Conservation (phyloP, 2,329 filamentous ascomycete species). For the Talaromyces rugulosus region DNA sequence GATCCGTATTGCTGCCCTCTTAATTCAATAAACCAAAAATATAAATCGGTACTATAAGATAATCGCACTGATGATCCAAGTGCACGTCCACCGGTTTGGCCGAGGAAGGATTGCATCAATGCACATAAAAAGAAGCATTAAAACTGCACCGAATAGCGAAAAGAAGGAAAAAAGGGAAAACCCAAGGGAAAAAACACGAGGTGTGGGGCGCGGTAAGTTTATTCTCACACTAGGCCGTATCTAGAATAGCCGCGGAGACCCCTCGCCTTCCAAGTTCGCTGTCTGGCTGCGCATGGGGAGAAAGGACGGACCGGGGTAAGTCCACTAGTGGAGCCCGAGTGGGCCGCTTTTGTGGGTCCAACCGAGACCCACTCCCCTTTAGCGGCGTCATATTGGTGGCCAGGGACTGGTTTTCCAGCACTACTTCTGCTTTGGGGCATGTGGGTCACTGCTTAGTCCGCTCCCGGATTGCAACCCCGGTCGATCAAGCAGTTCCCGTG, state of each 20-base stretch:
- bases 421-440: background rate
- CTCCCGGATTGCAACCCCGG: background rate
- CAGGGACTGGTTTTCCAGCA: background rate
- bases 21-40: background rate
- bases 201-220: background rate
- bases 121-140: background rate
- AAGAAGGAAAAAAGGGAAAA: background rate
- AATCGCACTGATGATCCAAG: background rate
- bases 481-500: background rate
- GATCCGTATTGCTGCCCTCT: no score
- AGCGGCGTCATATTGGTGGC: background rate
- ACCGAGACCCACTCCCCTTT: no score
- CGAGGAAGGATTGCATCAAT: background rate
- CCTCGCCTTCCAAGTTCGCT: background rate
- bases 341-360: background rate
- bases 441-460: background rate
- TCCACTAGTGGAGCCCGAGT: background rate
- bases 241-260: background rate
- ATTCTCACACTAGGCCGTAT: background rate
- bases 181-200: background rate
- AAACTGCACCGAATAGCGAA: background rate
- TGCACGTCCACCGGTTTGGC: background rate
- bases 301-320: background rate
- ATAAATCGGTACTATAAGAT: background rate
- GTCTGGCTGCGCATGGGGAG: background rate